Evolutionary conservation across 345 rosid genomes (phyloP).

Genomic region (Salix purpurea): DNA sequence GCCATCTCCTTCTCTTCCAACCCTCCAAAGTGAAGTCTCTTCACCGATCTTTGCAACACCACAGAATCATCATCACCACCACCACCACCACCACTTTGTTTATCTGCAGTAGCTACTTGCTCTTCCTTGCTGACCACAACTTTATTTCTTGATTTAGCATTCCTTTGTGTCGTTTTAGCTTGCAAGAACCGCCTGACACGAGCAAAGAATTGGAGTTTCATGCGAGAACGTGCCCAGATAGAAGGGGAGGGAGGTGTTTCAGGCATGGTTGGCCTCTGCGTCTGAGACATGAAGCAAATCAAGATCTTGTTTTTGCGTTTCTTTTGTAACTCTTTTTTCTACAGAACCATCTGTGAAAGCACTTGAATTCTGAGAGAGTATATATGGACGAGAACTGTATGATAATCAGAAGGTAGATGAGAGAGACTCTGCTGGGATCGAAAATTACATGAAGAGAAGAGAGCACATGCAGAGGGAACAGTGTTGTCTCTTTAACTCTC

Average conservation of each 20-base stretch:
- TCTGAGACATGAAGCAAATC: conserved; percentile 25
- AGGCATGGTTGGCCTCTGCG: conserved; percentile 36
- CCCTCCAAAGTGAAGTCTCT: conserved; percentile 77
- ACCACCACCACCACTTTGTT: background rate
- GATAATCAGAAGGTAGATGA: conserved; percentile 5
- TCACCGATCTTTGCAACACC: conserved; percentile 69
- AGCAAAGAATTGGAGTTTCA: conserved; percentile 51
- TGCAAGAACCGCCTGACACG: conserved; percentile 56
- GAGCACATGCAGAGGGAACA: conserved; percentile 51
- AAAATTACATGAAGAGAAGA: conserved; percentile 9
- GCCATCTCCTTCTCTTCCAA: conserved; percentile 71
- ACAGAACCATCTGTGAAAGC: background rate
- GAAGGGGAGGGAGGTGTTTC: conserved; percentile 30
- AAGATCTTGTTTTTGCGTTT: conserved; percentile 17
- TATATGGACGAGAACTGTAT: conserved; percentile 8
- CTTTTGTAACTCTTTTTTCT: background rate
- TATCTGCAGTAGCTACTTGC: background rate
- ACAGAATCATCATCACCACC: conserved; percentile 28
- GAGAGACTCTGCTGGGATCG: background rate
- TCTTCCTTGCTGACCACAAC: background rate
- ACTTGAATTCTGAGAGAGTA: conserved; percentile 6
- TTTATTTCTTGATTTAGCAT: conserved; percentile 12
- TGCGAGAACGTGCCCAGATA: conserved; percentile 37
- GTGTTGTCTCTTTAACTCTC: conserved; percentile 32
- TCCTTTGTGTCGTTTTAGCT: conserved; percentile 42